Evolutionary conservation across 306 rosid species (phyloP).

Genomic region (Clitoria ternatea): DNA sequence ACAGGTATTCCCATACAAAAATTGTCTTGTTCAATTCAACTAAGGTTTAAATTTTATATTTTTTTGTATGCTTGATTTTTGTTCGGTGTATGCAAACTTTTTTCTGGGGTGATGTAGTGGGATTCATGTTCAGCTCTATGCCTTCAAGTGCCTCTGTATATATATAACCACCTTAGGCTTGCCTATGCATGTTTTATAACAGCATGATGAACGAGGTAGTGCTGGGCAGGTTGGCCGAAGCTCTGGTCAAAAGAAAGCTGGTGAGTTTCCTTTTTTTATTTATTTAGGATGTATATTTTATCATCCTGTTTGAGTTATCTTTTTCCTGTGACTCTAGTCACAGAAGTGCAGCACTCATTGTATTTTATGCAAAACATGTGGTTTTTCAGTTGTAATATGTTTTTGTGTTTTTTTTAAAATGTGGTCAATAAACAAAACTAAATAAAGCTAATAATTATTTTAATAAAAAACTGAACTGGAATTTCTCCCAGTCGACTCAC

Average conservation of each 20-base stretch:
- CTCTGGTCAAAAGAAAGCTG: slow-evolving; percentile 45
- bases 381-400: not conserved
- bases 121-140: slow-evolving; percentile 45
- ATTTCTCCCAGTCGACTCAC: too few relatives aligned
- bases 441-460: not conserved
- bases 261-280: slow-evolving; percentile 42
- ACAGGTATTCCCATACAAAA: not conserved
- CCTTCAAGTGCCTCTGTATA: slow-evolving; percentile 46
- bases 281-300: not conserved
- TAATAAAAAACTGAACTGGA: not conserved
- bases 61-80: slow-evolving; percentile 26
- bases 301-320: not conserved
- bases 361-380: not conserved
- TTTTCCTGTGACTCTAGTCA: not conserved
- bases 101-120: slow-evolving; percentile 51
- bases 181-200: slow-evolving; percentile 63
- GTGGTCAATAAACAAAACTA: not conserved
- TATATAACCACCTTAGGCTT: slow-evolving; percentile 63
- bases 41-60: not conserved
- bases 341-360: not conserved
- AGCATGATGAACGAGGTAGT: slow-evolving; percentile 61
- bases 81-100: slow-evolving; percentile 37
- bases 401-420: not conserved
- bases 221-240: slow-evolving; percentile 52
- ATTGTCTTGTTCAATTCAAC: not conserved